Evolutionary conservation across 1,284 basidiomycete species (phyloP), one percentile per base, ranked within the genome.

Genomic region (Testicularia cyperi): DNA sequence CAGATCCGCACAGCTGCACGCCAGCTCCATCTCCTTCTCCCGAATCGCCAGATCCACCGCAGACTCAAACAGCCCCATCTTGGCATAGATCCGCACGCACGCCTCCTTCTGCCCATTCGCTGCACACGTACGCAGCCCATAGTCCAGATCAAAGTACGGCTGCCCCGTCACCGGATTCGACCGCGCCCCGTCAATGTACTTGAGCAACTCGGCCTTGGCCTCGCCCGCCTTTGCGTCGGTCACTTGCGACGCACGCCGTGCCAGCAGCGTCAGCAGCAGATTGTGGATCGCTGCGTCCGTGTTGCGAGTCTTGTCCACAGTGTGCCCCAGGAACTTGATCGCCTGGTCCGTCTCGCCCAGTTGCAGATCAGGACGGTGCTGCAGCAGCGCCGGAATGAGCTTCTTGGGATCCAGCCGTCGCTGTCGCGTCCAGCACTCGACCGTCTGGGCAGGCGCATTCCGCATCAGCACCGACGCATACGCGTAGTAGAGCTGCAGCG

Each of bases 111-210:
- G 82, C 5, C 85, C 84, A 30, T 87, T 82, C 14, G 65, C 52
- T 58, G 85, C 83, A 80, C 92, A 98, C 33, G 95, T 78, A 8
- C 95, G 85, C 48, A 99, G 77, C 0, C 94, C 95, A 74, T 97
- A 98, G 79, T 98, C 92, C 27, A 98, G 83, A 69, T 98, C 94
- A 74, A 92, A 98, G 77, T 91, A 95, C 1, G 94, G 92, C 71
- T 85, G 86, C 3, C 85, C 85, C 0, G 89, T 89, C 18, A 88
- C 75, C 2, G 90, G 87, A 74, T 96, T 86, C 2, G 51, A 23
- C 1, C 89, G 90, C 1, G 88, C 86, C 0, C 83, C 83, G n/a
- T 84, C 84, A 27, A 99, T 83, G 80, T 95, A 97, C 19, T 85
- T 84, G 18, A 96, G 80, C 5, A 99, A 82, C 4, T 86, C 84